Base-by-base conservation (phyloP, 2,329 filamentous ascomycete species). In the Apiospora hydei region DNA sequence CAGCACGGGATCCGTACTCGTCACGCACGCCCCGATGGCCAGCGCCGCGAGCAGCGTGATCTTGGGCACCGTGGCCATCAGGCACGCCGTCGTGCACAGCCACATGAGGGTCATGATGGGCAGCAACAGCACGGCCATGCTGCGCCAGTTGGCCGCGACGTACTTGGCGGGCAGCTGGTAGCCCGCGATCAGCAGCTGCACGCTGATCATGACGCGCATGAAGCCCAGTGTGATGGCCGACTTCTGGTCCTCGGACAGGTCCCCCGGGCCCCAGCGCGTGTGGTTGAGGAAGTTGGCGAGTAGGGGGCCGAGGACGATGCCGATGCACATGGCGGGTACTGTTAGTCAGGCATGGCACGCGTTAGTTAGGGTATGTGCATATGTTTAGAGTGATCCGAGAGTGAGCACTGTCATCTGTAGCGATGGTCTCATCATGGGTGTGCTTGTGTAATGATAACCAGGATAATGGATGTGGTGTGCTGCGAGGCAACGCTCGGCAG, bases 71-170 rank as follows among this genome's bases (percentile, higher is more conserved):
- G 86, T 87, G 7, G 87, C 81, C 44, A 89, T 78, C 61, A 91
- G 84, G 73, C 89, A 91, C 2, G 84, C 81, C 0, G 87, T 88
- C 0, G 89, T 90, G 74, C 82, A 84, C 8, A 91, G 77, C 89
- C 90, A 91, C 85, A 90, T 90, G 69, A 90, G 80, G 0, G 88
- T 87, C 89, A 91, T 91, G 74, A 90, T 82, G 2, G 89, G 89
- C 8, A 91, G 75, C 7, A 91, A 81, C 61, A 85, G 87, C 11
- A 91, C 83, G 5, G 83, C 78, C 79, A 91, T 84, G 71, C 89
- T 88, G 71, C 85, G 87, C 81, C 85, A 87, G 2, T 84, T 85
- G 1, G 79, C 77, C 71, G 79, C 78, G 53, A 86, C 81, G 77
- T 91, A 91, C 76, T 85, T 87, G 61, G 87, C 87, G 0, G 89